Evolutionary conservation across 257 asterid genomes (phyloP).

Genomic region (Thymus mandschuricus): DNA sequence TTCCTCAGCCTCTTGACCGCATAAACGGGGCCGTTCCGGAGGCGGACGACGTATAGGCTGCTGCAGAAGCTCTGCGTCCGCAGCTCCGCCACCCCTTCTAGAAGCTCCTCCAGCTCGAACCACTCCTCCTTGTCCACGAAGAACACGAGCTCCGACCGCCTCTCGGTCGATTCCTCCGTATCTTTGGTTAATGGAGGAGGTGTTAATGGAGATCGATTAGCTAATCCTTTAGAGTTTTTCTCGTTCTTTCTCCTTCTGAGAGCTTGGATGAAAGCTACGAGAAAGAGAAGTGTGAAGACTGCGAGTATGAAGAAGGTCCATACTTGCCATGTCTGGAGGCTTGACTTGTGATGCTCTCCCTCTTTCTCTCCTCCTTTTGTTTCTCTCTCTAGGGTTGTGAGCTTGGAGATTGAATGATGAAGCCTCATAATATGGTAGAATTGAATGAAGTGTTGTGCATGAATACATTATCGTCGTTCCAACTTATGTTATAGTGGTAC

Average conservation of each 20-base stretch:
- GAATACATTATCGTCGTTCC: not conserved
- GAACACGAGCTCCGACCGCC: slow-evolving; percentile 47
- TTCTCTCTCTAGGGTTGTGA: not conserved
- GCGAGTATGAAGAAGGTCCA: slow-evolving; percentile 31
- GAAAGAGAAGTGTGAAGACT: slow-evolving; percentile 13
- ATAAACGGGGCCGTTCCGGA: slow-evolving; percentile 33
- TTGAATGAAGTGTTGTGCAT: not conserved
- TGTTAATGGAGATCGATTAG: not conserved
- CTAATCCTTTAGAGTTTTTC: not conserved
- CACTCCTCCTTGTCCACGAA: slow-evolving; percentile 46
- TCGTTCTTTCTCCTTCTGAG: not conserved
- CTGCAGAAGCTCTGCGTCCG: slow-evolving; percentile 38
- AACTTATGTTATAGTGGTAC: not conserved
- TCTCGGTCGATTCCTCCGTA: not conserved
- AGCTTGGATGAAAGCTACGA: slow-evolving; percentile 14
- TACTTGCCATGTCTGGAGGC: slow-evolving; percentile 5
- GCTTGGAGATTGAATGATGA: not conserved
- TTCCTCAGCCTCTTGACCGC: slow-evolving; percentile 53
- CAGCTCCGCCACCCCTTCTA: slow-evolving; percentile 47
- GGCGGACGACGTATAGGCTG: slow-evolving; percentile 45
- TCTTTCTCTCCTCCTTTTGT: not conserved
- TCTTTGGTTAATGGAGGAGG: not conserved
- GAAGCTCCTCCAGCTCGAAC: slow-evolving; percentile 49
- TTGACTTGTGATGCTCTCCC: not conserved
- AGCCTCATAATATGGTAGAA: not conserved